Evolutionary conservation across 805 yeast species (phyloP).

Genomic region (Suhomyces faveliae): DNA sequence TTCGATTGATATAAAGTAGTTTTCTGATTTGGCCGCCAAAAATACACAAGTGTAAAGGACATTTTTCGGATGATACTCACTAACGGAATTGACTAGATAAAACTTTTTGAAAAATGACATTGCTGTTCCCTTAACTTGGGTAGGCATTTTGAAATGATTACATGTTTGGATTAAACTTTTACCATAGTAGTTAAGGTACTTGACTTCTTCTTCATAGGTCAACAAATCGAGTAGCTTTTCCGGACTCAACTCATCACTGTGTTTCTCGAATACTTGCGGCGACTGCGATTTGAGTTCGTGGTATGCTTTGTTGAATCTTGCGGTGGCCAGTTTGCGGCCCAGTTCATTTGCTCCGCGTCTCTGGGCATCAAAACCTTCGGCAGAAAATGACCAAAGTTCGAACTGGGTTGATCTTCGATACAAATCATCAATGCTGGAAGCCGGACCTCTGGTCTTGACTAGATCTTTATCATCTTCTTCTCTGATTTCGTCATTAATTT

Average conservation of each 20-base stretch:
- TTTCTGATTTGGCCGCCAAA: conserved; percentile 90
- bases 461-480: neutral
- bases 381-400: conserved; percentile 79
- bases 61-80: conserved; percentile 85
- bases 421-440: conserved; percentile 73
- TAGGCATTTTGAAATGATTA: conserved; percentile 73
- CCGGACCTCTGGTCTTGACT: neutral
- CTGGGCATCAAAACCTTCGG: conserved; percentile 49
- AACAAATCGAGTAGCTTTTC: conserved; percentile 44
- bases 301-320: conserved; percentile 27
- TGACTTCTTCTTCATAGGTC: conserved; percentile 65
- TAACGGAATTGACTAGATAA: conserved; percentile 73
- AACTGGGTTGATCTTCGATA: conserved; percentile 86
- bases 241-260: conserved; percentile 28
- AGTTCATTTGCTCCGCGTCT: conserved; percentile 52
- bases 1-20: conserved; percentile 81
- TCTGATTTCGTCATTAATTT: neutral
- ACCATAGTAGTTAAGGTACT: conserved; percentile 67
- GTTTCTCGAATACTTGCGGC: conserved; percentile 29
- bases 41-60: conserved; percentile 72
- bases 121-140: conserved; percentile 88
- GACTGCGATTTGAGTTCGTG: conserved; percentile 17
- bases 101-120: conserved; percentile 78
- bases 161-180: conserved; percentile 70
- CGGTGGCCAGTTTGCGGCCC: conserved; percentile 45